Evolutionary conservation across 2,329 filamentous ascomycete species (phyloP).

Genomic region (Colletotrichum chlorophyti): DNA sequence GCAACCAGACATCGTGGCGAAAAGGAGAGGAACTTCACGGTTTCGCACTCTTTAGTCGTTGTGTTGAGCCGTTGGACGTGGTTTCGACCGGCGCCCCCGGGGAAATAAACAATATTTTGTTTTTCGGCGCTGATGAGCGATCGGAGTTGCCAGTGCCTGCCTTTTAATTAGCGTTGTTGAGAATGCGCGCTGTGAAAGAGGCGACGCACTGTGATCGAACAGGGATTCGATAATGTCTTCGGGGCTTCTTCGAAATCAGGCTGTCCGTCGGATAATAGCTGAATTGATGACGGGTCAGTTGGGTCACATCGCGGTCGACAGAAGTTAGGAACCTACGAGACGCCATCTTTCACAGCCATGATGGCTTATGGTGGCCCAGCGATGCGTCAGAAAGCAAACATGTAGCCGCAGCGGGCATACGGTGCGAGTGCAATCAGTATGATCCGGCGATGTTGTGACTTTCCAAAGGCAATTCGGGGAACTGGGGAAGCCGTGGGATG

Average conservation of each 20-base stretch:
- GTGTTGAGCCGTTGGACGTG: constrained; percentile 74
- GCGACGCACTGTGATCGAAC: constrained; percentile 66
- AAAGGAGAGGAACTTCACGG: constrained; percentile 74
- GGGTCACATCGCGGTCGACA: not conserved
- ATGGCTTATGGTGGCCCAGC: constrained; percentile 34
- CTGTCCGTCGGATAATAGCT: constrained; percentile 72
- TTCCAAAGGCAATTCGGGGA: not conserved
- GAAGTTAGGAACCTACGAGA: constrained; percentile 23
- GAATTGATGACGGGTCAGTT: constrained; percentile 4
- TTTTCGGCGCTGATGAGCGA: constrained; percentile 87
- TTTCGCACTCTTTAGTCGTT: constrained; percentile 73
- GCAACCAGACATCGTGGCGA: constrained; percentile 87
- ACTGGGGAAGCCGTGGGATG: constrained; percentile 7
- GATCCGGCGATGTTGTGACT: not conserved
- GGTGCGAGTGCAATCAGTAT: not conserved
- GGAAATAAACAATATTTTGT: constrained; percentile 83
- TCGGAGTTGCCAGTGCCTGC: constrained; percentile 85
- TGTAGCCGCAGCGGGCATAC: constrained; percentile 10
- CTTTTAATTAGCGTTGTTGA: constrained; percentile 9
- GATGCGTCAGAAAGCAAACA: constrained; percentile 13
- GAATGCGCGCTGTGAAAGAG: not conserved
- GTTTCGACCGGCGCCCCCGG: constrained; percentile 72
- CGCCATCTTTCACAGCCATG: constrained; percentile 58
- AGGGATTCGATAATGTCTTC: constrained; percentile 71
- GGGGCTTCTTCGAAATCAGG: constrained; percentile 65